These are phyloP conservation scores for Zea luxurians DNA, from an alignment of 176 grass and related monocot species.

Conservation along the genomic window DNA sequence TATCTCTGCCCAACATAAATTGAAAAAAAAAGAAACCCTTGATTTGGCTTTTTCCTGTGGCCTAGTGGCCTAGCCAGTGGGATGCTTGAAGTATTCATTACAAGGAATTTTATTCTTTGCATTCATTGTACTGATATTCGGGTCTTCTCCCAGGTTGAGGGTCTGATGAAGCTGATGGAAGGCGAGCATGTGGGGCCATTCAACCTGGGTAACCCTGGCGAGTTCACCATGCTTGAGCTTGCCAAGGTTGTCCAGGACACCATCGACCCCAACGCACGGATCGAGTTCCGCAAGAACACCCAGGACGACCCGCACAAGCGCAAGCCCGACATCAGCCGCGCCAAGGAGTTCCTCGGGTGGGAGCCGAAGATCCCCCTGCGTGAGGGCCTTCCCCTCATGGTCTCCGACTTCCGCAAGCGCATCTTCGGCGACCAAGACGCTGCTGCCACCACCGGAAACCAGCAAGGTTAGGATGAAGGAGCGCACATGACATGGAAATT, in stretches of 20 bases:
- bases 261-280: conserved; percentile 71
- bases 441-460: not conserved
- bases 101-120: not conserved
- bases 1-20: not conserved
- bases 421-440: conserved; percentile 66
- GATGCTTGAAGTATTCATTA: not conserved
- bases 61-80: not conserved
- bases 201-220: conserved; percentile 93
- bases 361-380: conserved; percentile 77
- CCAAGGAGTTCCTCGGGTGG: conserved; percentile 80
- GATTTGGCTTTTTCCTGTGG: not conserved
- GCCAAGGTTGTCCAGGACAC: conserved; percentile 95
- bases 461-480: conserved; percentile 45
- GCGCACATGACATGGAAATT: conserved; percentile 17
- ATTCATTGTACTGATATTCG: conserved; percentile 39
- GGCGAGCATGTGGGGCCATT: conserved; percentile 82
- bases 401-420: conserved; percentile 78
- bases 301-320: conserved; percentile 93
- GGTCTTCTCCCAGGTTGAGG: conserved; percentile 65
- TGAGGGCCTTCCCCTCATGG: conserved; percentile 85
- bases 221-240: conserved; percentile 96
- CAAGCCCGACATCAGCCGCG: conserved; percentile 79
- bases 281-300: conserved; percentile 86
- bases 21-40: conserved; percentile 6
- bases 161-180: conserved; percentile 93